Evolutionary conservation across 345 rosid genomes (phyloP).

Genomic region (Gossypioides kirkii): DNA sequence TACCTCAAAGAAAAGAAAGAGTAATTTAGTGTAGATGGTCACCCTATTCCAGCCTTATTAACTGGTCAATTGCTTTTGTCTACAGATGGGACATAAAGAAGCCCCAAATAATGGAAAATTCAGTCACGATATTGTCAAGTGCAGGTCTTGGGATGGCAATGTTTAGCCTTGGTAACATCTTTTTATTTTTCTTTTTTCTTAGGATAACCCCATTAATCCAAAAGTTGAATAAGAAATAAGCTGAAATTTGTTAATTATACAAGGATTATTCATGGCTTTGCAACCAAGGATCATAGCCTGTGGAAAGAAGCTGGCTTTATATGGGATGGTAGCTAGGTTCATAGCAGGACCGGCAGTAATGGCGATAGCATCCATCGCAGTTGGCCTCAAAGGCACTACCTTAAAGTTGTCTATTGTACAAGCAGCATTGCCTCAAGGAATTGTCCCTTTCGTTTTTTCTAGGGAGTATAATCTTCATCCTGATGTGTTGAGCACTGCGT

Average conservation of each 20-base stretch:
- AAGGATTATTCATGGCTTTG: conserved; percentile 30
- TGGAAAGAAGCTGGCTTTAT: conserved; percentile 17
- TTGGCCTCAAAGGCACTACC: conserved; percentile 22
- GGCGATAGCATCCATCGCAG: conserved; percentile 25
- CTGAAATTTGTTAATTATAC: neutral
- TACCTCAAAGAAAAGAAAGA: neutral
- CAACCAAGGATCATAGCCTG: conserved; percentile 31
- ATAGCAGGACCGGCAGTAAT: conserved; percentile 24
- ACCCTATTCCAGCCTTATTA: neutral
- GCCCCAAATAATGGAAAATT: conserved; percentile 23
- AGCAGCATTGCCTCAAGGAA: conserved; percentile 23
- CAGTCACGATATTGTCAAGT: conserved; percentile 25
- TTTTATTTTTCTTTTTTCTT: neutral
- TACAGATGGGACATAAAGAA: conserved; percentile 18
- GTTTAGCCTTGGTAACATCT: conserved; percentile 28
- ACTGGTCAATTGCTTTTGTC: neutral
- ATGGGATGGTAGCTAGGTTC: conserved; percentile 22
- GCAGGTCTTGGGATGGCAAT: conserved; percentile 35
- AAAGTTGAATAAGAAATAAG: neutral
- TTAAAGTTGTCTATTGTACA: conserved; percentile 24
- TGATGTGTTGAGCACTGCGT: conserved; percentile 18
- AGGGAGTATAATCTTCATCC: conserved; percentile 21
- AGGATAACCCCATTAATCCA: neutral
- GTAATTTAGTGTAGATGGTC: neutral
- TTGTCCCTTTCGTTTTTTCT: conserved; percentile 18